These are phyloP conservation scores for Cyathus olla DNA, from an alignment of 1,284 basidiomycete species.

Conservation along the genomic window DNA sequence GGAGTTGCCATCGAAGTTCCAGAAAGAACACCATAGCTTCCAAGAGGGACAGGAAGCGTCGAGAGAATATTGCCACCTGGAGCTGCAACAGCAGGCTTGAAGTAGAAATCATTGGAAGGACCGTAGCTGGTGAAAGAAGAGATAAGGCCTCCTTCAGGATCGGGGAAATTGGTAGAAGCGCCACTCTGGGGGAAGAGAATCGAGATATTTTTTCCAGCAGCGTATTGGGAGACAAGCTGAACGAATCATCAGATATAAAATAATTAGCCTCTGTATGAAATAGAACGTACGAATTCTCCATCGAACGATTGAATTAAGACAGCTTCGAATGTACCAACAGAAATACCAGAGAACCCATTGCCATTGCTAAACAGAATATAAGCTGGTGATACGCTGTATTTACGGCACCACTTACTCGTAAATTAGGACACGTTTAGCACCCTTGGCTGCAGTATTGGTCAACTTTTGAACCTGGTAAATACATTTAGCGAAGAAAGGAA, in stretches of 20 bases:
- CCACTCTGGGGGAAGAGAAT: constrained; percentile 64
- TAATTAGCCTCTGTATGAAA: neutral
- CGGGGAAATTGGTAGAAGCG: constrained; percentile 41
- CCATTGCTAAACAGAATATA: constrained; percentile 51
- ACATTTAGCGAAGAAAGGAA: neutral
- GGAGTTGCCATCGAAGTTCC: constrained; percentile 61
- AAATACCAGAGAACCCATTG: constrained; percentile 50
- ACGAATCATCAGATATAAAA: constrained; percentile 6
- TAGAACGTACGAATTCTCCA: constrained; percentile 46
- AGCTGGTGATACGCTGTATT: too few species aligned
- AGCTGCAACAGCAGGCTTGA: constrained; percentile 67
- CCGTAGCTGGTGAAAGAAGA: constrained; percentile 68
- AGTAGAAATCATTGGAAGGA: constrained; percentile 69
- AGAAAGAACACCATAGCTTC: constrained; percentile 56
- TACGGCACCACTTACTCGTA: constrained; percentile 56
- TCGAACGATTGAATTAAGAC: constrained; percentile 53
- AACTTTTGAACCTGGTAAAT: constrained; percentile 50
- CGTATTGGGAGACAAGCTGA: constrained; percentile 52
- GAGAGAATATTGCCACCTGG: constrained; percentile 76
- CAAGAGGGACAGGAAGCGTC: constrained; percentile 58
- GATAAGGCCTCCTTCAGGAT: constrained; percentile 65
- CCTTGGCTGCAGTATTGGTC: constrained; percentile 60
- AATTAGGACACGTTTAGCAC: constrained; percentile 59
- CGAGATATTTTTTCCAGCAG: constrained; percentile 45
- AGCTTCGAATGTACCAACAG: constrained; percentile 55